phyloP scores from a whole-genome alignment of 169 alveolate genomes.

The Plasmodium cynomolgi region DNA sequence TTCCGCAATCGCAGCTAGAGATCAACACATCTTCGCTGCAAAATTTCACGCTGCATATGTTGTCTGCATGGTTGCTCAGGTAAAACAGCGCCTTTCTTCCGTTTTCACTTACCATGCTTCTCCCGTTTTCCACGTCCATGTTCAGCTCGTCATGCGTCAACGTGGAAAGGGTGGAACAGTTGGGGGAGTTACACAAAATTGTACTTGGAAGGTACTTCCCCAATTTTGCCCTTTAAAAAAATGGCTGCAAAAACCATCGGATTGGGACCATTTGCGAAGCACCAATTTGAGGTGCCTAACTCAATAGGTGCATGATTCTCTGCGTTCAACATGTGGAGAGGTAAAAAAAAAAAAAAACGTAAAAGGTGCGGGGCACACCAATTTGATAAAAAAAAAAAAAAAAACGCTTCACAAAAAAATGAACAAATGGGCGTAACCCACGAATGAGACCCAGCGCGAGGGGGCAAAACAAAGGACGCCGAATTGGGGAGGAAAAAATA shows the following conservation, averaged over 20 bases:
- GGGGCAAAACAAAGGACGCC: neutral
- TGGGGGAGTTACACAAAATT: neutral
- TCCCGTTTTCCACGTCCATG: neutral
- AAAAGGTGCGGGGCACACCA: neutral
- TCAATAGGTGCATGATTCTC: neutral
- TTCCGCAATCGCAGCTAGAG: constrained; percentile 22
- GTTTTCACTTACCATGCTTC: neutral
- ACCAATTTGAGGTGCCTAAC: neutral
- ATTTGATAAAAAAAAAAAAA: neutral
- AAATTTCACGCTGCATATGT: constrained; percentile 32
- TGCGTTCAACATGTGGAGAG: neutral
- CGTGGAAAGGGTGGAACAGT: neutral
- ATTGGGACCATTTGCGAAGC: neutral
- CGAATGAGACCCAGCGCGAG: neutral
- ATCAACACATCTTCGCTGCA: constrained; percentile 7
- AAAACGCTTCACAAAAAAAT: neutral
- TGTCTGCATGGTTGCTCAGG: constrained; percentile 37
- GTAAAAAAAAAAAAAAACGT: neutral
- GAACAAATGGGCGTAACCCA: neutral
- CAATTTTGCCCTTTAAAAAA: neutral
- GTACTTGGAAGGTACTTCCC: neutral
- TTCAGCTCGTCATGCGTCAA: neutral
- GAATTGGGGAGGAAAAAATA: neutral
- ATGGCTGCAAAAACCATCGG: neutral
- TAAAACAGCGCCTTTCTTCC: constrained; percentile 5